phyloP scores from a whole-genome alignment of 371 early-diverging fungal genomes.

The Capniomyces stellatus region DNA sequence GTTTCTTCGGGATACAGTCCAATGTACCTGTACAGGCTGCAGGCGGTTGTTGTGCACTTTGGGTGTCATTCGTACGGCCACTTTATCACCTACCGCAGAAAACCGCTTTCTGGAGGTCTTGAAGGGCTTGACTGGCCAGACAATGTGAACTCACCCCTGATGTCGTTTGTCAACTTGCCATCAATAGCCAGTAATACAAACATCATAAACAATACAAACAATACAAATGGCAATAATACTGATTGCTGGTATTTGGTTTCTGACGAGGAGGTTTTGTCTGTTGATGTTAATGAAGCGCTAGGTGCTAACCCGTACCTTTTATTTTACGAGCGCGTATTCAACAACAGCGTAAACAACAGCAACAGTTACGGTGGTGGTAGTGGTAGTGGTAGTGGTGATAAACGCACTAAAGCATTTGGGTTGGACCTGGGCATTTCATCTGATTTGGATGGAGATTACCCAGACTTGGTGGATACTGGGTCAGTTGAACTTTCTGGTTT shows the following conservation, averaged over 20 bases:
- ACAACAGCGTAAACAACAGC: no score
- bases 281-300: conserved; percentile 45
- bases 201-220: neutral
- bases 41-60: conserved; percentile 73
- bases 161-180: neutral
- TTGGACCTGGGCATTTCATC: no score
- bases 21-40: conserved; percentile 46
- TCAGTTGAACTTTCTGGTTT: no score
- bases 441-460: no score
- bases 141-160: neutral
- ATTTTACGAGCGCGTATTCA: conserved; percentile 58
- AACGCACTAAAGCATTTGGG: no score
- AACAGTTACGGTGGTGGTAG: no score
- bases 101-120: conserved; percentile 20
- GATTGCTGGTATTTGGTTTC: conserved; percentile 70
- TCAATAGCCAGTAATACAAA: neutral
- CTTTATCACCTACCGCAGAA: conserved; percentile 74
- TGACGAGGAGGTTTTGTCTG: conserved; percentile 69
- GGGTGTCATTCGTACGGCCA: conserved; percentile 84
- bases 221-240: neutral
- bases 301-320: conserved; percentile 73
- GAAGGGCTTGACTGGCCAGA: neutral
- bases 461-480: no score
- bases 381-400: no score
- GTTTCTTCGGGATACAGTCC: no score